Percentiles rank a stretch among this genome's conserved stretches.
Conservation (phyloP, 129 eudicot genomes). For the Glebionis coronaria region DNA sequence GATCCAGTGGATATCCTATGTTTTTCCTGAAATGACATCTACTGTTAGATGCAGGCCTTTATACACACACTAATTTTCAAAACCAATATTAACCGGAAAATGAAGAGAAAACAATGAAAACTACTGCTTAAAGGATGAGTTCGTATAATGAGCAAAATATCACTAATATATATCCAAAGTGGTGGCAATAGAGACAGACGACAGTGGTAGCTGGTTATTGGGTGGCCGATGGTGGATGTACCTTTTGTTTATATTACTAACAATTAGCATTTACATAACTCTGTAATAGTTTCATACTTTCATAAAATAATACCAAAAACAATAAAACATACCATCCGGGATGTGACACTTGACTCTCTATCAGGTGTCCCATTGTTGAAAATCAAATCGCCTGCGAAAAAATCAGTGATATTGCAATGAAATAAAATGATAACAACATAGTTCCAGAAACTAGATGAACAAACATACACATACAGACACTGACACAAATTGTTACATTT, state of each 20-base stretch:
- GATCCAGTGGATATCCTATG: constrained; percentile 75
- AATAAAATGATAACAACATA: background rate
- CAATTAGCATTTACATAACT: background rate
- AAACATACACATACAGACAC: background rate
- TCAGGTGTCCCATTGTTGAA: constrained; percentile 33
- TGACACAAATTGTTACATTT: background rate
- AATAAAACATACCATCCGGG: constrained; percentile 16
- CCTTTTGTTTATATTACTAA: background rate
- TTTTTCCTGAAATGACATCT: constrained; percentile 51
- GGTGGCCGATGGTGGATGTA: no score
- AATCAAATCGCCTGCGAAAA: constrained; percentile 46
- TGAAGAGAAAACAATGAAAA: no score
- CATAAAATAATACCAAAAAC: constrained; percentile 34
- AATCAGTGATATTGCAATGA: constrained; percentile 13
- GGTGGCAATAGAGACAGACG: no score
- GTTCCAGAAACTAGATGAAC: background rate
- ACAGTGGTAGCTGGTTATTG: no score
- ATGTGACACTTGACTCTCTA: constrained; percentile 34
- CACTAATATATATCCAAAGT: no score
- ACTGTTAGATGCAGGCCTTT: background rate
- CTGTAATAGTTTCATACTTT: no score
- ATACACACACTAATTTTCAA: background rate
- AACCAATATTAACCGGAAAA: no score
- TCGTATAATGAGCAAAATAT: no score
- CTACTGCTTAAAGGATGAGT: no score